Conservation (phyloP, 2,329 filamentous ascomycete species). For the Aspergillus sp. region DNA sequence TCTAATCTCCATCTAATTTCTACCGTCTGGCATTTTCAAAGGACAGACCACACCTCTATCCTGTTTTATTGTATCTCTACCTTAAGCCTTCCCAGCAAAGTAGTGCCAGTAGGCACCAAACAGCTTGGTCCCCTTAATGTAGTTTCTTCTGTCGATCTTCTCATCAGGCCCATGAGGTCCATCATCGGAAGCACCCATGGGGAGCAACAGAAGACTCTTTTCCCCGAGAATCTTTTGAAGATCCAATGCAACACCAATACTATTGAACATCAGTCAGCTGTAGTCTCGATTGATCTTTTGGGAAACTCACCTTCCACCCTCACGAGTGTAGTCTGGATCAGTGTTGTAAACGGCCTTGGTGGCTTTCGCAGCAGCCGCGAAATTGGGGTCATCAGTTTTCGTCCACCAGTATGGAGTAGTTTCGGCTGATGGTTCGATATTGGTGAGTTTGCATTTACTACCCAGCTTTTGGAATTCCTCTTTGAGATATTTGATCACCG, state of each 20-base stretch:
- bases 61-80: too few relatives aligned
- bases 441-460: neutral
- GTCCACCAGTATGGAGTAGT: constrained; percentile 1
- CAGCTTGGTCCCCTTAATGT: constrained; percentile 89
- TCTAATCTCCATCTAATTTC: too few relatives aligned
- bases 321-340: constrained; percentile 2
- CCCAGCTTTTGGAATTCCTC: constrained; percentile 3
- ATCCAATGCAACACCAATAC: constrained; percentile 44
- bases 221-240: constrained; percentile 74
- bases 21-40: neutral
- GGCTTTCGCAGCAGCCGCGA: constrained; percentile 1
- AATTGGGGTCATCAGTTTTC: constrained; percentile 2
- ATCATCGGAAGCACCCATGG: constrained; percentile 88
- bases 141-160: constrained; percentile 88
- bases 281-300: neutral
- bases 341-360: constrained; percentile 2
- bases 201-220: constrained; percentile 79
- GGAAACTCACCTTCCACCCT: constrained; percentile 6
- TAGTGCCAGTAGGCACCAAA: constrained; percentile 35
- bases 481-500: constrained; percentile 1
- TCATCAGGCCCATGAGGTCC: constrained; percentile 92
- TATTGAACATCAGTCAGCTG: constrained; percentile 1
- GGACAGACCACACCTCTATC: too few relatives aligned
- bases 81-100: constrained; percentile 1
- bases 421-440: neutral